A percentile compares a stretch with the other conserved stretches of the same genome.
These are phyloP conservation scores for Vigna mungo DNA, from an alignment of 306 rosid genomes.

Conservation along the genomic window DNA sequence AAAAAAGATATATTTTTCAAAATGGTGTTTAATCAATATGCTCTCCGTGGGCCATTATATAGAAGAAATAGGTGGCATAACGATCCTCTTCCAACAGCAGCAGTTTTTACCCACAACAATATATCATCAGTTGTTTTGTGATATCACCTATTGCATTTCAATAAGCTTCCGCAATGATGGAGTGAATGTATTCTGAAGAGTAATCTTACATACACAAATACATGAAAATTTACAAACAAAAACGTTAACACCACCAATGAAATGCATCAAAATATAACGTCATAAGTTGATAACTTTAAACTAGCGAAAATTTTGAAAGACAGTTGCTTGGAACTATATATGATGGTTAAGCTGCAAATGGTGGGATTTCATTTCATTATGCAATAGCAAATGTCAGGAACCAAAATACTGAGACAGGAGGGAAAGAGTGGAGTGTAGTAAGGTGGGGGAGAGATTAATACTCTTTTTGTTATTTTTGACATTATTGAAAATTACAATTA, in stretches of 20 bases:
- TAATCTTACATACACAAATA: background rate
- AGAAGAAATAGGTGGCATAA: slow-evolving; percentile 2
- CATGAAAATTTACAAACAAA: background rate
- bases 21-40: background rate
- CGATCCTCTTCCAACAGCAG: background rate
- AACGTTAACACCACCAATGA: background rate
- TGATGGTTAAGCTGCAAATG: background rate
- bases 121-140: slow-evolving; percentile 13
- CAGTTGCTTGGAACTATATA: background rate
- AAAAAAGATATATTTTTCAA: background rate
- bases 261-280: background rate
- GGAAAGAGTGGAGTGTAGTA: background rate
- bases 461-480: no score
- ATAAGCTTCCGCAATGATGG: background rate
- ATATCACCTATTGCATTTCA: slow-evolving; percentile 5
- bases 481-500: no score
- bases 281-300: background rate
- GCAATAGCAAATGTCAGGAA: background rate
- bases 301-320: background rate
- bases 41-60: background rate
- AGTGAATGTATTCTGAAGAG: background rate
- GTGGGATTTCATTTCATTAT: slow-evolving; percentile 1
- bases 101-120: slow-evolving; percentile 4
- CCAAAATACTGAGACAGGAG: background rate
- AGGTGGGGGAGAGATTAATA: background rate